Evolutionary conservation across 2,329 filamentous ascomycete genomes (phyloP).

Genomic region (Rhynchosporium agropyri): DNA sequence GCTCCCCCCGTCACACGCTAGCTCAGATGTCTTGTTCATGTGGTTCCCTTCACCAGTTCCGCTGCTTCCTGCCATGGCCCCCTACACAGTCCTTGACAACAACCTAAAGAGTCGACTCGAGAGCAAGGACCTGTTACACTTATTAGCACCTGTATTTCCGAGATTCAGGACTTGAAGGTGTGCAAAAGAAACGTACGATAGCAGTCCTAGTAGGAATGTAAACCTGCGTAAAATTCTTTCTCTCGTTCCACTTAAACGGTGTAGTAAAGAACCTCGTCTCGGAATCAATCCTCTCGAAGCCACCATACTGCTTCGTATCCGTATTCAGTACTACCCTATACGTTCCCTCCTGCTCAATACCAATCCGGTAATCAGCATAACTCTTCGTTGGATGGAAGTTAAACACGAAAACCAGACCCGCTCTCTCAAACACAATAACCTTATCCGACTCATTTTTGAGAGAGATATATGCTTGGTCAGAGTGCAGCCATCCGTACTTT

Average conservation of each 20-base stretch:
- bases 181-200: slow-evolving; percentile 60
- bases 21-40: slow-evolving; percentile 7
- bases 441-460: slow-evolving; percentile 95
- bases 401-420: slow-evolving; percentile 88
- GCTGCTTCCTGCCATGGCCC: too few relatives aligned
- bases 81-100: not conserved
- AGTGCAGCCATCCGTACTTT: slow-evolving; percentile 88
- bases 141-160: slow-evolving; percentile 16
- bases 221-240: slow-evolving; percentile 89
- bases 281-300: slow-evolving; percentile 75
- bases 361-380: slow-evolving; percentile 90
- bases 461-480: slow-evolving; percentile 85
- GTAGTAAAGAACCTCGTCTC: slow-evolving; percentile 91
- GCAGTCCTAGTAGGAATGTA: slow-evolving; percentile 86
- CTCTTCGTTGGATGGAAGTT: slow-evolving; percentile 89
- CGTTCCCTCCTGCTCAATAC: slow-evolving; percentile 80
- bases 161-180: too few relatives aligned
- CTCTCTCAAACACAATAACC: slow-evolving; percentile 93
- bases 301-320: slow-evolving; percentile 77
- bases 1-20: not conserved
- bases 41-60: not conserved
- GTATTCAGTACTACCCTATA: slow-evolving; percentile 86
- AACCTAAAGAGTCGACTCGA: slow-evolving; percentile 42
- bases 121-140: slow-evolving; percentile 42
- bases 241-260: slow-evolving; percentile 83